phyloP scores from a whole-genome alignment of 2,329 filamentous ascomycete species.

The Claviceps digitariae region DNA sequence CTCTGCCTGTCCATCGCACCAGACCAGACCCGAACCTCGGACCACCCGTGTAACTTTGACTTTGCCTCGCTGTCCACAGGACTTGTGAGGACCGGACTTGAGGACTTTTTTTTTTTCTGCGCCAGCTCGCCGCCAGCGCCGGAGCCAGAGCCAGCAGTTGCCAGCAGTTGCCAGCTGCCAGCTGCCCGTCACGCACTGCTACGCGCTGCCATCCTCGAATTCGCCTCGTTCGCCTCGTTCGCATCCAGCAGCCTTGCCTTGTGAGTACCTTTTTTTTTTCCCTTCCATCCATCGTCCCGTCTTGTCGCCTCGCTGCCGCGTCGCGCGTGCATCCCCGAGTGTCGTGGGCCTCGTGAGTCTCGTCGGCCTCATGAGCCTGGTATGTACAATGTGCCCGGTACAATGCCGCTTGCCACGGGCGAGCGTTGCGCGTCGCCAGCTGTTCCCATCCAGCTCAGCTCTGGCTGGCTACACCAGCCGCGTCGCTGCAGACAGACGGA shows the following conservation, averaged over 20 bases:
- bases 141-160: conserved; percentile 1
- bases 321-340: not conserved
- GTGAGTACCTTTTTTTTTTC: conserved; percentile 21
- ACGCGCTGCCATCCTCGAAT: conserved; percentile 9
- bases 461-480: conserved; percentile 9
- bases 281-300: conserved; percentile 2
- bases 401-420: conserved; percentile 5
- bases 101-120: conserved; percentile 1
- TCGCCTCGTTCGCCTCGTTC: conserved; percentile 9
- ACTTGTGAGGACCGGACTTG: conserved; percentile 3
- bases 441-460: not conserved
- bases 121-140: conserved; percentile 5
- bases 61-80: conserved; percentile 7
- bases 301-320: conserved; percentile 6
- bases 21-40: conserved; percentile 8
- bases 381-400: not conserved
- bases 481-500: conserved; percentile 10
- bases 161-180: conserved; percentile 6
- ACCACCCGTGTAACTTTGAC: conserved; percentile 12
- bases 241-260: conserved; percentile 15
- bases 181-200: not conserved
- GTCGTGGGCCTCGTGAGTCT: too few relatives aligned
- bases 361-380: too few relatives aligned
- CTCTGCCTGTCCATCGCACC: conserved; percentile 8
- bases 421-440: conserved; percentile 9